Base-by-base conservation (phyloP, 208 protist genomes). In the Endotrypanum monterogeii region DNA sequence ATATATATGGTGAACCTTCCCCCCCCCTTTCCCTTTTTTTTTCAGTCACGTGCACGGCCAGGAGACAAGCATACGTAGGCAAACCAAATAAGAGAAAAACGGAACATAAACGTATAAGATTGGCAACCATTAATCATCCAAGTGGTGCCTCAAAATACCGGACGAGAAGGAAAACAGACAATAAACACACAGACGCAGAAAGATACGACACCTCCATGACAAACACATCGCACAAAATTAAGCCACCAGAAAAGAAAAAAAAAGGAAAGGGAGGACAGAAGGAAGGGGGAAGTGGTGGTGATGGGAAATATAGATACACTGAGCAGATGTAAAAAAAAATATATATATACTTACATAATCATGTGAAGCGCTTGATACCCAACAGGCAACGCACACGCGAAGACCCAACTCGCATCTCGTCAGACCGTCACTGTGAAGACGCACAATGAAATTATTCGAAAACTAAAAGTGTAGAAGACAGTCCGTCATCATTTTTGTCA, bases 401-500 rank as follows among this genome's bases (percentile, higher is more conserved):
- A 39, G 57, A n/a, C n/a, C n/a, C 3, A 41, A 11, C 35, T 18
- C 1, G 4, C 11, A 28, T 41, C 56, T 39, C 32, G n/a, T 3
- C 57, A 28, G 57, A 62, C 57, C 57, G 57, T 46, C 23, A 30
- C 20, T 20, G 37, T 23, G 7, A 39, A 65, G 16, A 23, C 8
- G 52, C 25, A 14, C 7, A 14, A 28, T 28, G 37, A 32, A 46
- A 18, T 25, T 16, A 16, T 2, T 1, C n/a, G 41, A 3, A 44
- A 44, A 35, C 72, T 65, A 80, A 25, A 8, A 50, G 11, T 71
- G 46, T 7, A 85, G 60, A 6, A 88, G 72, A 18, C 55, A 76
- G 44, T 84, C 70, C 16, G 76, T 85, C 80, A 92, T 89, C 44
- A 92, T 83, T 18, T 84, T 78, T n/a, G 78, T 86, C 67, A 94